Evolutionary conservation across 305 asterid species (phyloP), one percentile per base, ranked within the genome.

Genomic region (Solanum chacoense): DNA sequence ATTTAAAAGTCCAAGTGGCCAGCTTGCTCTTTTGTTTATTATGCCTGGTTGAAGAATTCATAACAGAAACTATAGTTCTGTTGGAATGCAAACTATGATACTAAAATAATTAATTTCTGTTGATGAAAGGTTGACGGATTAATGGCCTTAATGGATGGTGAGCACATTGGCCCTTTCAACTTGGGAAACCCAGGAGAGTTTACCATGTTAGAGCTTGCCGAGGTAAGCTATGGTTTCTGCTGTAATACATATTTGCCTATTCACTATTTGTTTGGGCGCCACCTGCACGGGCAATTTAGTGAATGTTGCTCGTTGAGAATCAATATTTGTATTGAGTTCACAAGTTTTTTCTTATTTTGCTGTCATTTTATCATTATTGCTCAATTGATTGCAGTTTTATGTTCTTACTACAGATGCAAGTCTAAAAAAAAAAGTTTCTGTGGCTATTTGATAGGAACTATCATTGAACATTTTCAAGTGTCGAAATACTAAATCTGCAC

Each of bases 131-230:
- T 96, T 55, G 95, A 96, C 84, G 99, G 99, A 81, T 88, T 96
- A 93, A 92, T 95, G 92, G 98, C 98, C 65, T 91, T 96, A 93
- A 96, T 96, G 99, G 99, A 96, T 91, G 93, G 96, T 4, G 98
- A 96, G 90, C 98, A 96, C 36, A 94, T 96, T 2, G 99, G 99
- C 65, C 99, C 99, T 11, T 96, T 96, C 95, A 96, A 96, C 94
- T 90, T 96, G 95, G 99, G 99, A 32, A 96, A 96, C 90, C 98
- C 98, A 2, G 99, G 99, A 88, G 99, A 96, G 92, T 96, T 96
- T 91, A 96, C 98, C 38, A 96, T 95, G 98, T 88, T 97, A 87
- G 97, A 95, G 93, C 98, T 95, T 81, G 98, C 97, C 37, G 95
- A 97, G 98, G 99, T 97, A 31, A 55, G 45, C 74, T 24, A 50